Conservation (phyloP, 169 alveolate genomes). For the Eimeria acervulina region DNA sequence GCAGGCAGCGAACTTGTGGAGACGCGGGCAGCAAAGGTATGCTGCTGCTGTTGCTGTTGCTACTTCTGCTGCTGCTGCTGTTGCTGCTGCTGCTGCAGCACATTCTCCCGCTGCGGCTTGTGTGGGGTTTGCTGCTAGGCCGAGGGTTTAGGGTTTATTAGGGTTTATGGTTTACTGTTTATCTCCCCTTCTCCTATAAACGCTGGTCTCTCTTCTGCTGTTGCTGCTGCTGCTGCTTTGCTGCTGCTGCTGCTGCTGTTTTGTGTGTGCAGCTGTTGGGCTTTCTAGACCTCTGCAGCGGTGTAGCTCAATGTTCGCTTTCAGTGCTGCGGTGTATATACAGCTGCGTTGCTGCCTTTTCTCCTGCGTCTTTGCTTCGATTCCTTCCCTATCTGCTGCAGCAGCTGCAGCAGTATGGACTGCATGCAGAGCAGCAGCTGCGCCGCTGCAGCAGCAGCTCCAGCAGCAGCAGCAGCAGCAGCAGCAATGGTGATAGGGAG, state of each 20-base stretch:
- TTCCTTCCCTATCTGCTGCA: constrained; percentile 48
- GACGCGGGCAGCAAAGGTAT: constrained; percentile 42
- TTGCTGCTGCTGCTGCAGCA: neutral
- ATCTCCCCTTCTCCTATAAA: neutral
- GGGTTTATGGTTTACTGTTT: too few relatives aligned
- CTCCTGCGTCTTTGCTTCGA: constrained; percentile 29
- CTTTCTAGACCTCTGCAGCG: constrained; percentile 44
- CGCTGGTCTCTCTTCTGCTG: constrained; percentile 32
- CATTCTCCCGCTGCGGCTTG: neutral
- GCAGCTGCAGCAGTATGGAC: constrained; percentile 55
- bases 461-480: constrained; percentile 36
- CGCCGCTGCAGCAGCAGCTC: constrained; percentile 18
- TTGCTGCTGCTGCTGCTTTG: constrained; percentile 40
- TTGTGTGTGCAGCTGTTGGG: constrained; percentile 14
- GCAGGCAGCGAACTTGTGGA: constrained; percentile 51
- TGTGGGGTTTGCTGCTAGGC: neutral
- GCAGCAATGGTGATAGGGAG: neutral
- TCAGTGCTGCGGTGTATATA: constrained; percentile 49
- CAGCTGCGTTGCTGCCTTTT: constrained; percentile 59
- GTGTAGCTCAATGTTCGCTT: neutral
- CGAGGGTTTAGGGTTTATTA: neutral
- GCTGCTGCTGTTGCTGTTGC: constrained; percentile 5
- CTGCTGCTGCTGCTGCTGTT: neutral
- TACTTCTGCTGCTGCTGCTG: constrained; percentile 42
- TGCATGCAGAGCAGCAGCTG: constrained; percentile 10